Evolutionary conservation across 2,329 filamentous ascomycete species (phyloP).

Genomic region (Fusarium nelsonii): DNA sequence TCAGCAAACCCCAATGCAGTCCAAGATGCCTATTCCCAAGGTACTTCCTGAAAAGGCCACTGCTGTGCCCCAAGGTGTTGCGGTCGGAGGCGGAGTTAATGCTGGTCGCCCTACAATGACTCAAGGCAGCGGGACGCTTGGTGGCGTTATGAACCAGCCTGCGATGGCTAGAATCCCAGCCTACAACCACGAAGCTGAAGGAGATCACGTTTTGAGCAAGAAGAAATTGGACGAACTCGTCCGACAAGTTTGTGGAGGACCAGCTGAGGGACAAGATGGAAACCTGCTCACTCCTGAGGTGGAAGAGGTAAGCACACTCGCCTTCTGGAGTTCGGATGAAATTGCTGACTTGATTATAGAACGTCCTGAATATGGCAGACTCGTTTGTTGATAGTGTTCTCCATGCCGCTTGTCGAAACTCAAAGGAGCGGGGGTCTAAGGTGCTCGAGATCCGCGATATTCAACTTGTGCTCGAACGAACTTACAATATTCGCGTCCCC

Average conservation of each 20-base stretch:
- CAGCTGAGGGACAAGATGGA: conserved; percentile 76
- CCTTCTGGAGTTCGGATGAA: background rate
- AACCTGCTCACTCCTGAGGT: conserved; percentile 90
- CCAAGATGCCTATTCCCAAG: conserved; percentile 87
- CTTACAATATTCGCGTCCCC: conserved; percentile 91
- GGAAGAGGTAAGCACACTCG: conserved; percentile 78
- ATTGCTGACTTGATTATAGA: conserved; percentile 63
- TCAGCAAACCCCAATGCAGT: conserved; percentile 58
- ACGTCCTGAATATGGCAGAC: conserved; percentile 88
- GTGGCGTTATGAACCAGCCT: conserved; percentile 88
- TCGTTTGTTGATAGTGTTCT: conserved; percentile 95
- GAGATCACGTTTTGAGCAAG: conserved; percentile 94
- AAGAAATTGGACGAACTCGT: conserved; percentile 97
- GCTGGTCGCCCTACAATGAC: conserved; percentile 84
- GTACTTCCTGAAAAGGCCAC: conserved; percentile 76
- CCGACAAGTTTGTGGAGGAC: conserved; percentile 88
- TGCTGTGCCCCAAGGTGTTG: conserved; percentile 78
- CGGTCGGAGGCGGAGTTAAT: conserved; percentile 72
- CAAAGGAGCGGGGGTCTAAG: conserved; percentile 91
- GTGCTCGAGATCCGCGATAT: conserved; percentile 90
- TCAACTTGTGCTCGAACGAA: conserved; percentile 84
- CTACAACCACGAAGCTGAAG: conserved; percentile 90
- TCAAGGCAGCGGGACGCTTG: conserved; percentile 79
- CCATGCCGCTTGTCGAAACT: conserved; percentile 86
- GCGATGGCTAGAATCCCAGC: conserved; percentile 84